Evolutionary conservation across 2,329 filamentous ascomycete species (phyloP), one percentile per base, ranked within the genome.

Genomic region (Claviceps pusilla): DNA sequence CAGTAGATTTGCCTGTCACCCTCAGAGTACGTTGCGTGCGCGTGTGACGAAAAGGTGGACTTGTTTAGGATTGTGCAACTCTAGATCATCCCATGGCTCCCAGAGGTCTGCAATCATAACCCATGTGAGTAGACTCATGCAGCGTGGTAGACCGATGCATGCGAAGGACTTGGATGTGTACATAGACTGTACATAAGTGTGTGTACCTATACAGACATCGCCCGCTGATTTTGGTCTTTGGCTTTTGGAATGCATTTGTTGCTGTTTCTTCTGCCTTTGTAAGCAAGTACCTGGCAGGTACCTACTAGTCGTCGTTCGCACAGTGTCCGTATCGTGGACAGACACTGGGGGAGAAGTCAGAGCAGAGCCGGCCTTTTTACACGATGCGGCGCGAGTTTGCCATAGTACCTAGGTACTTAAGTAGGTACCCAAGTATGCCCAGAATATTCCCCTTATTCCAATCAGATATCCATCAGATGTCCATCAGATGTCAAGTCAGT

Each of bases 1-100:
- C 37, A 42, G 49, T 51, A 16, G 29, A 24, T 24, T 51, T 51
- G 24, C 16, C 29, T 16, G 41, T 52, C 50, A 46, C 50, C 31
- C 28, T 39, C 43, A 29, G 31, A 52, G 14, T 19, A 41, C 29
- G 53, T 19, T 42, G 48, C 41, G 11, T 43, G 43, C 50, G 42
- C 33, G 53, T 52, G 53, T 49, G 53, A 55, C 53, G 19, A 53
- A 14, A 14, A 3, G 12, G 35, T 43, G 24, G 48, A 45, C 48
- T 46, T 31, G 28, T 33, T 45, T 33, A 31, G 45, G 29, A 54
- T 54, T 54, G 52, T 50, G 52, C 47, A 45, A 54, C 52, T 19
- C 19, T 2, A 50, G 48, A 37, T 54, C 53, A 48, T 39, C 48
- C 48, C 46, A 51, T 51, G 29, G 31, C 11, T 43, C 42, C 48